A percentile compares a stretch with the other conserved stretches of the same genome.
Evolutionary conservation across 108 stramenopile species (phyloP).

Genomic region (Conticribra guillardii): DNA sequence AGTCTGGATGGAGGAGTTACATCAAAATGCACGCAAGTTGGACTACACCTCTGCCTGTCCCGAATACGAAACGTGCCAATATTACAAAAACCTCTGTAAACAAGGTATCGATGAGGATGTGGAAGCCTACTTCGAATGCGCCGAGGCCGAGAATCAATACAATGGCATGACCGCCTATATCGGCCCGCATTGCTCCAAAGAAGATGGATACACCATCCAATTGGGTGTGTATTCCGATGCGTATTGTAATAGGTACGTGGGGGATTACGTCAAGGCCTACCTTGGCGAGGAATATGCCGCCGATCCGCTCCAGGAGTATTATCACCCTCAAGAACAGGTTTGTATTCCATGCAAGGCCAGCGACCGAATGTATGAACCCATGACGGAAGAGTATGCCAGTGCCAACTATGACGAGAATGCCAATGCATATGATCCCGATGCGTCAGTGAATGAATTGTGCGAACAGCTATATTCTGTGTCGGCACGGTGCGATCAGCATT

Average conservation of each 20-base stretch:
- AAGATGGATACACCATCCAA: conserved; percentile 67
- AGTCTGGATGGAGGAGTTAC: neutral
- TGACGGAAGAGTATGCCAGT: conserved; percentile 17
- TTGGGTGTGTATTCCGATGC: conserved; percentile 80
- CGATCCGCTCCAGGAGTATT: conserved; percentile 51
- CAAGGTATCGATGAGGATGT: conserved; percentile 14
- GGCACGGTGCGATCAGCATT: conserved; percentile 77
- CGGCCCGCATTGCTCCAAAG: conserved; percentile 67
- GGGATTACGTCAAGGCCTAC: conserved; percentile 18
- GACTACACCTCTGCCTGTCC: conserved; percentile 45
- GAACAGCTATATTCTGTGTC: conserved; percentile 58
- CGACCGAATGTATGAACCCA: neutral
- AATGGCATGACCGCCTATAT: conserved; percentile 59
- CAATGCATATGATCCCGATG: conserved; percentile 25
- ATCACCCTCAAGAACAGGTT: conserved; percentile 38
- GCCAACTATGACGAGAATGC: neutral
- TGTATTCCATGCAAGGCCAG: conserved; percentile 40
- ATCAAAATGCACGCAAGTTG: conserved; percentile 30
- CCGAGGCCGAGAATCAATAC: conserved; percentile 34
- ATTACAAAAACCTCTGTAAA: conserved; percentile 29
- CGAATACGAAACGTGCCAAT: conserved; percentile 40
- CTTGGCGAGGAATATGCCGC: conserved; percentile 13
- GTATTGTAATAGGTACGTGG: conserved; percentile 68
- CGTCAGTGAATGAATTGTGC: conserved; percentile 60
- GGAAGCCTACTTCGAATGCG: conserved; percentile 43